These are phyloP conservation scores for Stagonosporopsis chrysanthemi DNA, from an alignment of 2,329 filamentous ascomycete genomes.

Conservation along the genomic window DNA sequence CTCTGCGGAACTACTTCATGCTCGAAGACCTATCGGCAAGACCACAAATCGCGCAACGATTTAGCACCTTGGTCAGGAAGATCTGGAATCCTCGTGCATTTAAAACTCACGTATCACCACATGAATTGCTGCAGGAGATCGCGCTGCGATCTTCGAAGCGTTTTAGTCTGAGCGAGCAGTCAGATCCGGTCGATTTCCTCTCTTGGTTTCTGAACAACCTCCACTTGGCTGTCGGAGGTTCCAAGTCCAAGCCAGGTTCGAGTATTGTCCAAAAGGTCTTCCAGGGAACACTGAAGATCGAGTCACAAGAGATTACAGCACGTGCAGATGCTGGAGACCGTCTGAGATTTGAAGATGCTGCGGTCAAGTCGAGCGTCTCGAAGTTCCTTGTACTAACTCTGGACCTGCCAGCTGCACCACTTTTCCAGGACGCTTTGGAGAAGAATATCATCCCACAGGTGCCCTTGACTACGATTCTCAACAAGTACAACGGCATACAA, in stretches of 20 bases:
- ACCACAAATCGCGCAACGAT: conserved; percentile 85
- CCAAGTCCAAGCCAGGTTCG: conserved; percentile 81
- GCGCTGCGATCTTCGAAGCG: conserved; percentile 88
- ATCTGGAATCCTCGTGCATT: conserved; percentile 98
- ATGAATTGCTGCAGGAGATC: conserved; percentile 95
- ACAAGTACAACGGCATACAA: conserved; percentile 89
- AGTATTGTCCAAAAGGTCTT: conserved; percentile 93
- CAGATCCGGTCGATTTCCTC: conserved; percentile 94
- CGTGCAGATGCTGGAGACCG: conserved; percentile 87
- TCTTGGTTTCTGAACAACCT: conserved; percentile 98
- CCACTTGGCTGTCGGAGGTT: conserved; percentile 88
- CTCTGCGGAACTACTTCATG: conserved; percentile 89
- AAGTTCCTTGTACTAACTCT: conserved; percentile 93
- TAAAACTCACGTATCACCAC: conserved; percentile 94
- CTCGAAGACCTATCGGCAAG: conserved; percentile 78
- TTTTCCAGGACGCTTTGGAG: conserved; percentile 95
- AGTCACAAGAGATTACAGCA: conserved; percentile 92
- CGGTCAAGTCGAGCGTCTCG: conserved; percentile 76
- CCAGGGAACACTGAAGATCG: conserved; percentile 89
- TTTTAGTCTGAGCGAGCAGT: conserved; percentile 88
- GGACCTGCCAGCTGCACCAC: conserved; percentile 86
- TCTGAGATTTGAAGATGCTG: conserved; percentile 90
- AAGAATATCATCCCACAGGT: conserved; percentile 96
- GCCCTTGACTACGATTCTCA: conserved; percentile 75
- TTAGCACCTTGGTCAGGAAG: conserved; percentile 90